A percentile compares a stretch with the other conserved stretches of the same genome.
Conservation (phyloP, 2,329 filamentous ascomycete genomes). For the Hansfordia pulvinata region DNA sequence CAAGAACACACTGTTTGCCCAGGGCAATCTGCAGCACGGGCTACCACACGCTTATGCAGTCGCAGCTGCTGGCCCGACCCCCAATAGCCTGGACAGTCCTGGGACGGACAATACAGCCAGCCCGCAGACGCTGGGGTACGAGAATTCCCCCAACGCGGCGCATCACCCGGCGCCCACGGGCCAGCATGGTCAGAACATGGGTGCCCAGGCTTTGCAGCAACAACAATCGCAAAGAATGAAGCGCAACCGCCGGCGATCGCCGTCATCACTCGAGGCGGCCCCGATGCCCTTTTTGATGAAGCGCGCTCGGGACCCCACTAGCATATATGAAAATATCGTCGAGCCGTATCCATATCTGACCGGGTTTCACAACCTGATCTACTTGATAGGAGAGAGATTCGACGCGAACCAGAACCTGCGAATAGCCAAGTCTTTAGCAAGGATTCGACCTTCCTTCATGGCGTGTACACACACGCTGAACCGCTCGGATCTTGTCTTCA, state of each 20-base stretch:
- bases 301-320: constrained; percentile 58
- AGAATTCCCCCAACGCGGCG: constrained; percentile 36
- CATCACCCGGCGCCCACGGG: constrained; percentile 16
- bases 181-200: constrained; percentile 21
- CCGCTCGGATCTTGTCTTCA: constrained; percentile 81
- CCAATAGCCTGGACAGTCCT: constrained; percentile 48
- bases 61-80: constrained; percentile 34
- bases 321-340: constrained; percentile 79
- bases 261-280: too few species aligned
- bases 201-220: constrained; percentile 22
- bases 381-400: constrained; percentile 67
- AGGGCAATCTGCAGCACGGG: constrained; percentile 47
- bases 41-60: constrained; percentile 54
- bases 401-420: constrained; percentile 62
- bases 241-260: too few species aligned
- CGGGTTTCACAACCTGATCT: constrained; percentile 80
- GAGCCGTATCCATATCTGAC: constrained; percentile 85
- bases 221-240: constrained; percentile 29
- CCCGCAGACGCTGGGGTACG: constrained; percentile 38
- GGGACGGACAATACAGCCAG: constrained; percentile 51
- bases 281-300: constrained; percentile 44
- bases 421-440: constrained; percentile 78
- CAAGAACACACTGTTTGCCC: constrained; percentile 32
- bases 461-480: constrained; percentile 83
- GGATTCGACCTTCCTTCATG: constrained; percentile 86